A percentile compares a stretch with the other conserved stretches of the same genome.
Conservation (phyloP, 306 rosid genomes). For the Rosa persica region DNA sequence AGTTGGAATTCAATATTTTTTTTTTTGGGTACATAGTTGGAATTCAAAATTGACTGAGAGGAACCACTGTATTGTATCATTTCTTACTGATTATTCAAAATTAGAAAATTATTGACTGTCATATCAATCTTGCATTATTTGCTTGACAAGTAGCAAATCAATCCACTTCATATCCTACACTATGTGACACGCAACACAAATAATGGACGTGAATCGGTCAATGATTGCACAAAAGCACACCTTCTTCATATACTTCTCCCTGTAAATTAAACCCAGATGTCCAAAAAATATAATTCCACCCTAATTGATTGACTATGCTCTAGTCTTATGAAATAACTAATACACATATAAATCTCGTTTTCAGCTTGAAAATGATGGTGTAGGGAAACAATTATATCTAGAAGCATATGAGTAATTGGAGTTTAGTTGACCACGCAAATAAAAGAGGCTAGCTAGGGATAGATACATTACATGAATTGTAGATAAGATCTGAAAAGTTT, state of each 20-base stretch:
- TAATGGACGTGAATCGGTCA: background rate
- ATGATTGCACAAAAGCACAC: background rate
- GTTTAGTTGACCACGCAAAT: background rate
- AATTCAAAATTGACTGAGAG: background rate
- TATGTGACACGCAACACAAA: background rate
- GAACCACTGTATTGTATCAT: background rate
- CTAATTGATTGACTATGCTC: background rate
- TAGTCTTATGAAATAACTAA: background rate
- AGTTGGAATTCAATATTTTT: too few species aligned
- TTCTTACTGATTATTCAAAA: background rate
- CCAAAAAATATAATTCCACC: background rate
- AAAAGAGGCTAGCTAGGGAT: background rate
- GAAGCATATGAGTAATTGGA: background rate
- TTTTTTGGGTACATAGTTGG: background rate
- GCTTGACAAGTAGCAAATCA: background rate
- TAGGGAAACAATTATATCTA: background rate
- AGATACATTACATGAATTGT: background rate
- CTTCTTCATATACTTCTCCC: background rate
- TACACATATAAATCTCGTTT: background rate
- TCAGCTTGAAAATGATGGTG: background rate
- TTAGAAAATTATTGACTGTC: background rate
- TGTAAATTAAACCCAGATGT: background rate
- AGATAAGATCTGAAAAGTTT: background rate
- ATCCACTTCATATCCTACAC: background rate
- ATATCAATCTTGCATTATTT: constrained; percentile 16